phyloP scores from a whole-genome alignment of 2,329 filamentous ascomycete genomes.

The Dactylellina haptotyla region DNA sequence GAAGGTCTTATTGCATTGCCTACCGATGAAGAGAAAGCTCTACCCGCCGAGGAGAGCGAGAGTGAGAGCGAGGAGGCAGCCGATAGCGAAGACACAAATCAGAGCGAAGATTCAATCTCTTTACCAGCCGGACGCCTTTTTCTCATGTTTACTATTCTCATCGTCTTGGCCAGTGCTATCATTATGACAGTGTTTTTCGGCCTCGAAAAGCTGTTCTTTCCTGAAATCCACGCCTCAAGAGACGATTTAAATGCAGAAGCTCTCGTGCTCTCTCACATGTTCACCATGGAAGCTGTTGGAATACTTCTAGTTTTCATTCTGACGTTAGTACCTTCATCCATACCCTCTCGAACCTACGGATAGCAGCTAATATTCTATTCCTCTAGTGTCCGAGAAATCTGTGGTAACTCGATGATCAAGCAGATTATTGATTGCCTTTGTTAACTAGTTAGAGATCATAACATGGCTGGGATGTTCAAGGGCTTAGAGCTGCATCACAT shows the following conservation, averaged over 20 bases:
- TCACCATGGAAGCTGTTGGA: constrained; percentile 30
- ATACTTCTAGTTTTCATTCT: constrained; percentile 11
- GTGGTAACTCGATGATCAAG: constrained; percentile 9
- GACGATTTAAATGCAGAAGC: constrained; percentile 19
- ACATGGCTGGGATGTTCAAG: neutral
- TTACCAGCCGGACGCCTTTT: constrained; percentile 12
- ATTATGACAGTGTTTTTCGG: constrained; percentile 22
- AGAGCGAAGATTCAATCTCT: neutral
- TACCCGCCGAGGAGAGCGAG: neutral
- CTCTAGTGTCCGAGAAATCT: constrained; percentile 26
- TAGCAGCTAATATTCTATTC: neutral
- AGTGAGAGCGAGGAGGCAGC: neutral
- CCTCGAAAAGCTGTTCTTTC: constrained; percentile 16
- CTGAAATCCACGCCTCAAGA: neutral
- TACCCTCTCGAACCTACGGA: neutral
- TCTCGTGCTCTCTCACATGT: constrained; percentile 26
- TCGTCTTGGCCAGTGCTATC: constrained; percentile 4
- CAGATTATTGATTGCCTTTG: constrained; percentile 7
- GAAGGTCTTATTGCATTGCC: constrained; percentile 36
- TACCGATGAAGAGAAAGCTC: constrained; percentile 21
- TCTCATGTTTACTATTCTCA: constrained; percentile 24
- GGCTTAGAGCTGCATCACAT: too few species aligned
- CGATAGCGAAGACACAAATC: neutral
- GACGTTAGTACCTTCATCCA: constrained; percentile 25
- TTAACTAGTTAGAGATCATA: neutral